Conservation (phyloP, 495 filamentous ascomycete species). For the Penicillium ochrochloron region DNA sequence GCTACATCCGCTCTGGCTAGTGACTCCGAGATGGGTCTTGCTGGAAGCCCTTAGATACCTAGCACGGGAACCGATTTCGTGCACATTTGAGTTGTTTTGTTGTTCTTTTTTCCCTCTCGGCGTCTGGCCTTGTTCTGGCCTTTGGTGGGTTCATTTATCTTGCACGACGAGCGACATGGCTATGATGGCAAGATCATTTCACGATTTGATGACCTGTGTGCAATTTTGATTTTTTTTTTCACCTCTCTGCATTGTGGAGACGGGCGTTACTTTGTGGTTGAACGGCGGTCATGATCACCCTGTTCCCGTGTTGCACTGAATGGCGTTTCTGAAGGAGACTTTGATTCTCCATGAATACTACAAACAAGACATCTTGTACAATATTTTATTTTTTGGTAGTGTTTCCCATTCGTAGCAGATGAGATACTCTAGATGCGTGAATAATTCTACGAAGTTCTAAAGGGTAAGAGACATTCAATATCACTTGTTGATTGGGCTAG, state of each 20-base stretch:
- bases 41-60: conserved; percentile 38
- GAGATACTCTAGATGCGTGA: neutral
- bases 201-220: conserved; percentile 26
- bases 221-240: conserved; percentile 8
- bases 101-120: conserved; percentile 5
- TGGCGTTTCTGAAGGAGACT: conserved; percentile 10
- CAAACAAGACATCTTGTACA: neutral
- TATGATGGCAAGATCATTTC: conserved; percentile 17
- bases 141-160: conserved; percentile 13
- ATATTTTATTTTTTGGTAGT: too few relatives aligned
- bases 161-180: conserved; percentile 20
- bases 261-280: conserved; percentile 10
- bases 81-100: neutral
- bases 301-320: conserved; percentile 6
- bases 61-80: neutral
- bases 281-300: neutral
- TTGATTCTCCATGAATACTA: conserved; percentile 1
- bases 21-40: conserved; percentile 48
- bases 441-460: neutral
- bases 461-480: neutral
- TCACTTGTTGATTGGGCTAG: neutral
- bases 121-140: neutral
- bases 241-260: conserved; percentile 6
- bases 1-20: conserved; percentile 48
- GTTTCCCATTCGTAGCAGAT: neutral